Evolutionary conservation across 1,139 yeast genomes (phyloP), one percentile per base, ranked within the genome.

Genomic region (Blastobotrys proliferans): DNA sequence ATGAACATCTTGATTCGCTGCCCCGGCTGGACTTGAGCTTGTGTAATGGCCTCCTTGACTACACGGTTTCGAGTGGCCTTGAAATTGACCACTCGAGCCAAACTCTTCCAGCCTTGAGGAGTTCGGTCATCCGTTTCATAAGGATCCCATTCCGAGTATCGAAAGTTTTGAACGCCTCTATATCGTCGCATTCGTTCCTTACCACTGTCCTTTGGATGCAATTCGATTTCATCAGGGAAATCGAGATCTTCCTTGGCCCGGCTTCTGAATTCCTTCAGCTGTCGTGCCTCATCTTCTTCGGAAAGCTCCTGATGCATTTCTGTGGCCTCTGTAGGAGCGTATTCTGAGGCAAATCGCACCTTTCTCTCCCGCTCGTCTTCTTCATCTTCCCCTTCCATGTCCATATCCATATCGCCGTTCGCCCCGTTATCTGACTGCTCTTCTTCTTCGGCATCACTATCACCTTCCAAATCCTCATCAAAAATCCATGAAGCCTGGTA

Each of bases 401-500:
- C 74, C 10, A 63, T 73, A 1, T 63, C 66, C 8, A 63, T 65
- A 6, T 63, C 71, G 11, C 55, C 63, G 8, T 64, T 70, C 6
- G 62, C 69, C 18, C 62, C 71, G 2, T 67, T 76, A 20, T 80
- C 77, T 50, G 74, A 80, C 30, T 73, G 76, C 22, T 81, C 77
- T 50, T 74, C 80, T 30, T 73, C 76, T 26, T 76, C 56, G 34
- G 70, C 58, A 45, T 61, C 68, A 4, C 47, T 48, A 13, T 50
- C 56, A 24, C 63, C 54, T 28, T 64, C 70, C 21, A 63, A 53
- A 30, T 67, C 73, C 44, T 79, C 81, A 41, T 77, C 94, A 40
- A 87, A 68, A 55, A 84, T 76, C 98, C 98, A 92, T 60, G 86
- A 79, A 6, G 95, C 86, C 67, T 92, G 98, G 62, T 90, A 90